These are phyloP conservation scores for Yamadazyma endophytica DNA, from an alignment of 805 yeast species.

Conservation along the genomic window DNA sequence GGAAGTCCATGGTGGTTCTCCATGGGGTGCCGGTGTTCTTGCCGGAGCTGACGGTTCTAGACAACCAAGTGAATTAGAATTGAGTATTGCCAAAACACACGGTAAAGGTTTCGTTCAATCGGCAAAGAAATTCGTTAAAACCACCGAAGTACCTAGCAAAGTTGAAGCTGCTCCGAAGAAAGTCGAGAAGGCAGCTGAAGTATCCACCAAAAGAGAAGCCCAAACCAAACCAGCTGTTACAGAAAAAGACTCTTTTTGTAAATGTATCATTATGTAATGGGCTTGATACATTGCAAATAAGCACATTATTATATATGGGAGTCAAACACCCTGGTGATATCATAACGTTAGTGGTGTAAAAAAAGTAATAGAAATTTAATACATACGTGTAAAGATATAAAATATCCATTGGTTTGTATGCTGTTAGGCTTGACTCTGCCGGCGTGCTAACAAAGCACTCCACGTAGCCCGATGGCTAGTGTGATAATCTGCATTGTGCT, in stretches of 20 bases:
- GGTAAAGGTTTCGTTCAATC: slow-evolving; percentile 51
- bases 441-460: too few species aligned
- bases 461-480: too few species aligned
- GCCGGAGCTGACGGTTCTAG: slow-evolving; percentile 78
- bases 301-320: too few species aligned
- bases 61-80: slow-evolving; percentile 59
- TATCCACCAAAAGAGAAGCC: slow-evolving; percentile 7
- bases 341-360: too few species aligned
- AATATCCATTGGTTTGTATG: too few species aligned
- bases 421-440: too few species aligned
- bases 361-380: too few species aligned
- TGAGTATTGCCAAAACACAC: slow-evolving; percentile 60
- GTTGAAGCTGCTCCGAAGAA: neutral
- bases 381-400: too few species aligned
- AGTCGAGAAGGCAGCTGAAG: slow-evolving; percentile 3
- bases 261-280: slow-evolving; percentile 16
- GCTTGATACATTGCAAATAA: neutral
- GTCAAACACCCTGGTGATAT: too few species aligned
- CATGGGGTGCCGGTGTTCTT: slow-evolving; percentile 84
- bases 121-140: slow-evolving; percentile 15
- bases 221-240: slow-evolving; percentile 13
- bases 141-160: slow-evolving; percentile 1
- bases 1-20: slow-evolving; percentile 76
- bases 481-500: too few species aligned
- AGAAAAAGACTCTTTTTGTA: slow-evolving; percentile 13